A percentile compares a stretch with the other conserved stretches of the same genome.
Evolutionary conservation across 2,329 filamentous ascomycete species (phyloP).

Genomic region (Cladophialophora immunda): DNA sequence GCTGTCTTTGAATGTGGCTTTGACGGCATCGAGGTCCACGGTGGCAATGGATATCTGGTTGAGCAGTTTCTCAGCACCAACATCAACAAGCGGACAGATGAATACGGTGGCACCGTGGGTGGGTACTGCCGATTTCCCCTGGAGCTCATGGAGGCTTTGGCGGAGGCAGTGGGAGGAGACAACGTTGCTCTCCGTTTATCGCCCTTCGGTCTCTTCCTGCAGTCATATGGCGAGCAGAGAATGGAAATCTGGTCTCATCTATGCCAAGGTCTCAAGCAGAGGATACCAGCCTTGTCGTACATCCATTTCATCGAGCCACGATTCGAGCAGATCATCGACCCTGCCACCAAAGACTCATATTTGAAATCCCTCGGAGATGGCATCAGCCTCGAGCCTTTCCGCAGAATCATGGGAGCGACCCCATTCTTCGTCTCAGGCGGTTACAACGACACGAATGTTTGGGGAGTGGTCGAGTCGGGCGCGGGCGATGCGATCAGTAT

Average conservation of each 20-base stretch:
- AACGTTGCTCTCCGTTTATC: background rate
- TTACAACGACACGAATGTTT: background rate
- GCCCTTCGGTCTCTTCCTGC: background rate
- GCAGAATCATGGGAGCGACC: background rate
- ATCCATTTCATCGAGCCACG: conserved; percentile 1
- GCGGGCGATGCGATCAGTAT: background rate
- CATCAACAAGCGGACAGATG: conserved; percentile 67
- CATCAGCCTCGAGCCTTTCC: background rate
- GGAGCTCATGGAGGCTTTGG: background rate
- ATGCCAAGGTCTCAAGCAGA: background rate
- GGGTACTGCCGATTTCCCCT: conserved; percentile 2
- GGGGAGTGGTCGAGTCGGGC: background rate
- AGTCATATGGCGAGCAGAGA: conserved; percentile 2
- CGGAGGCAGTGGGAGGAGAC: background rate
- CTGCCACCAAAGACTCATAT: conserved; percentile 2
- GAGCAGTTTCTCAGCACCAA: conserved; percentile 63
- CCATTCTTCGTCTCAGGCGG: conserved; percentile 1
- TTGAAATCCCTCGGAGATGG: background rate
- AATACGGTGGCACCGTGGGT: conserved; percentile 65
- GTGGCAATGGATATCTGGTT: conserved; percentile 66
- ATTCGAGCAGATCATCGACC: conserved; percentile 2
- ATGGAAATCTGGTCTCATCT: conserved; percentile 2
- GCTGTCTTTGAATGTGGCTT: conserved; percentile 53
- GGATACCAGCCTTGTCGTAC: conserved; percentile 3
- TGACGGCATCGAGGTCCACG: conserved; percentile 61